Percentiles rank a stretch among this genome's conserved stretches.
Conservation (phyloP, 768 basidiomycete genomes). For the Gloeostereum incarnatum region DNA sequence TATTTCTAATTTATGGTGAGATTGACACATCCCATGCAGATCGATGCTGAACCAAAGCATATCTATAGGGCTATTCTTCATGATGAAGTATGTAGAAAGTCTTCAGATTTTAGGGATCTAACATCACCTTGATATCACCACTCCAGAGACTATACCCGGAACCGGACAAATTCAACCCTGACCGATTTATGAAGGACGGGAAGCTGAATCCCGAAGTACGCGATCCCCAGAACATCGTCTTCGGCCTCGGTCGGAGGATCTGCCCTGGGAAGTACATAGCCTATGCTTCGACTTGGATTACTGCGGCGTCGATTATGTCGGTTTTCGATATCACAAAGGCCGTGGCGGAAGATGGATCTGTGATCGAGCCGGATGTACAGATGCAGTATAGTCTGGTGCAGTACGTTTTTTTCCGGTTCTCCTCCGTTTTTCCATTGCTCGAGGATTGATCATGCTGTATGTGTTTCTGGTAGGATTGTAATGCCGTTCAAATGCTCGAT, state of each 20-base stretch:
- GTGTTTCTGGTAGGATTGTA: too few relatives aligned
- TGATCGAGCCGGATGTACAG: slow-evolving; percentile 9
- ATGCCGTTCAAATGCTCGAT: too few relatives aligned
- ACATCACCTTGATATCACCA: background rate
- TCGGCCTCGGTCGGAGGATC: slow-evolving; percentile 7
- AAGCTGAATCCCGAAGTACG: slow-evolving; percentile 6
- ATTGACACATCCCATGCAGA: too few relatives aligned
- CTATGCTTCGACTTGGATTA: slow-evolving; percentile 8
- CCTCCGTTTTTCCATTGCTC: too few relatives aligned
- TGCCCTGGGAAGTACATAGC: slow-evolving; percentile 8
- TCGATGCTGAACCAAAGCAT: background rate
- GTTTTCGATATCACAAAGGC: slow-evolving; percentile 13
- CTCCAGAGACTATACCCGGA: slow-evolving; percentile 14
- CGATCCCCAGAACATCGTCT: slow-evolving; percentile 5
- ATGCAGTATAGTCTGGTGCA: too few relatives aligned
- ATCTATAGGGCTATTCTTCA: slow-evolving; percentile 17
- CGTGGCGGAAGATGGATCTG: slow-evolving; percentile 8
- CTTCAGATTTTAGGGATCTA: background rate
- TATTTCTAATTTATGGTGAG: slow-evolving; percentile 1
- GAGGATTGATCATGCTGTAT: too few relatives aligned
- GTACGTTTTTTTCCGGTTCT: too few relatives aligned
- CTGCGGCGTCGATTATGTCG: slow-evolving; percentile 13
- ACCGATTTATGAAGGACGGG: slow-evolving; percentile 13
- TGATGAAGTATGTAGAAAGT: slow-evolving; percentile 9
- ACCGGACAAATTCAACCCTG: slow-evolving; percentile 16